These are phyloP conservation scores for Ustilago sp. DNA, from an alignment of 1,284 basidiomycete genomes.

Conservation along the genomic window DNA sequence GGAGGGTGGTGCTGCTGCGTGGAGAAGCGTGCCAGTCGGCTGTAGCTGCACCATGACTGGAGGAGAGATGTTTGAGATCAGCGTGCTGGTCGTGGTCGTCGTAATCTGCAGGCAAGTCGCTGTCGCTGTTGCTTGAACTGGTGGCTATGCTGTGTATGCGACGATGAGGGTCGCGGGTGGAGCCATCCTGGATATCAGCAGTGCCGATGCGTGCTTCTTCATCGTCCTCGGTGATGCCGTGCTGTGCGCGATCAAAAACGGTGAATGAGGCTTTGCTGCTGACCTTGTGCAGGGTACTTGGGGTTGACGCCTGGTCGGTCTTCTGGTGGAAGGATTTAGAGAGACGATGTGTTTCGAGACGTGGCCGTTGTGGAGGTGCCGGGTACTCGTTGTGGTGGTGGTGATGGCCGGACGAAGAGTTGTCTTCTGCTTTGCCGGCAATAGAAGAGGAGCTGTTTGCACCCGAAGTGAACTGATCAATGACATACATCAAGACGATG, in stretches of 20 bases:
- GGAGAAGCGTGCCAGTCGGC: constrained; percentile 25
- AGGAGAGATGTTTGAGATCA: constrained; percentile 24
- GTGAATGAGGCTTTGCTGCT: constrained; percentile 34
- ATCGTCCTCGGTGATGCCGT: constrained; percentile 21
- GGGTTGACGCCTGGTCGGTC: constrained; percentile 4
- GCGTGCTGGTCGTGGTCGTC: constrained; percentile 34
- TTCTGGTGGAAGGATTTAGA: constrained; percentile 45
- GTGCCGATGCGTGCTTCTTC: constrained; percentile 28
- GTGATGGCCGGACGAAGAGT: not conserved
- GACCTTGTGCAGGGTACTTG: constrained; percentile 17
- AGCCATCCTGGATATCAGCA: not conserved
- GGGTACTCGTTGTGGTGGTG: constrained; percentile 19
- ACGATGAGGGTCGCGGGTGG: constrained; percentile 17
- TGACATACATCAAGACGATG: constrained; percentile 65
- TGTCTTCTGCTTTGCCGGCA: constrained; percentile 14
- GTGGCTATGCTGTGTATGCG: constrained; percentile 31
- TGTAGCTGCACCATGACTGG: constrained; percentile 5
- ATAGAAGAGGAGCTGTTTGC: constrained; percentile 2
- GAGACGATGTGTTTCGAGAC: constrained; percentile 46
- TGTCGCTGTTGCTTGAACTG: constrained; percentile 39
- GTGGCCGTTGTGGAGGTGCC: constrained; percentile 18
- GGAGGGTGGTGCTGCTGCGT: constrained; percentile 21
- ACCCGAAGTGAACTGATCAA: constrained; percentile 41
- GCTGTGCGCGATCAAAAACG: constrained; percentile 33
- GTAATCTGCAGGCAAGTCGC: constrained; percentile 40